These are phyloP conservation scores for Aspergillus sp. DNA, from an alignment of 2,329 filamentous ascomycete species.

Conservation along the genomic window DNA sequence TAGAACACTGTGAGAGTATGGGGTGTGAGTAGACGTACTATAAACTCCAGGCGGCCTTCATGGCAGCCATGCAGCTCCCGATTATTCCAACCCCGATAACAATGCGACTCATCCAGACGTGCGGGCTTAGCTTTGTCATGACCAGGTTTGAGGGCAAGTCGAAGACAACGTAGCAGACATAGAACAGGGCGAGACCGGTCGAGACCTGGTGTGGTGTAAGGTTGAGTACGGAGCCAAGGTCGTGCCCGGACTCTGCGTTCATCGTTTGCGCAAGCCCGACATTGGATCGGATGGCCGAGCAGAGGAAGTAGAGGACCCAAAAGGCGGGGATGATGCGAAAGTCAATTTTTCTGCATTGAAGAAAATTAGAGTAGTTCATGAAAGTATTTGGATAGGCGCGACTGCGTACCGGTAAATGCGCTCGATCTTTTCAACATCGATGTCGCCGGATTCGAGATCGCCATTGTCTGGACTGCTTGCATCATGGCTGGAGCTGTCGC, in stretches of 20 bases:
- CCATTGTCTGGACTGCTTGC: background rate
- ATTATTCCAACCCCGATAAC: constrained; percentile 84
- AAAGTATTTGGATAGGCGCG: background rate
- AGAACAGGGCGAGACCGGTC: constrained; percentile 82
- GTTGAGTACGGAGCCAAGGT: constrained; percentile 69
- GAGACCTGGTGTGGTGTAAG: constrained; percentile 76
- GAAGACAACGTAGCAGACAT: constrained; percentile 88
- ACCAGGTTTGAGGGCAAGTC: constrained; percentile 85
- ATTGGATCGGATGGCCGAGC: constrained; percentile 87
- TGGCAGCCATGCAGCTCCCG: constrained; percentile 78
- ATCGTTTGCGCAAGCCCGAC: constrained; percentile 94
- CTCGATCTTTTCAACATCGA: constrained; percentile 33
- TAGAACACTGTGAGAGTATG: background rate
- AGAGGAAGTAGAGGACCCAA: constrained; percentile 88
- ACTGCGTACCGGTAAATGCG: constrained; percentile 36
- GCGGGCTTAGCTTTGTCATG: constrained; percentile 81
- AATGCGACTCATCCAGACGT: constrained; percentile 89
- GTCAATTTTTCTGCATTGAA: constrained; percentile 52
- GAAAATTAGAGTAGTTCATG: background rate
- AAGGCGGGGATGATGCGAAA: constrained; percentile 69
- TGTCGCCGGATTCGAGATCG: constrained; percentile 13
- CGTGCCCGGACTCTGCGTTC: constrained; percentile 70
- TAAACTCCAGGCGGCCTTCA: constrained; percentile 79
- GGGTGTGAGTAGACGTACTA: constrained; percentile 54
- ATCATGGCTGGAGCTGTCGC: background rate